Base-by-base conservation (phyloP, 2,329 filamentous ascomycete genomes). In the Hirsutella rhossiliensis region DNA sequence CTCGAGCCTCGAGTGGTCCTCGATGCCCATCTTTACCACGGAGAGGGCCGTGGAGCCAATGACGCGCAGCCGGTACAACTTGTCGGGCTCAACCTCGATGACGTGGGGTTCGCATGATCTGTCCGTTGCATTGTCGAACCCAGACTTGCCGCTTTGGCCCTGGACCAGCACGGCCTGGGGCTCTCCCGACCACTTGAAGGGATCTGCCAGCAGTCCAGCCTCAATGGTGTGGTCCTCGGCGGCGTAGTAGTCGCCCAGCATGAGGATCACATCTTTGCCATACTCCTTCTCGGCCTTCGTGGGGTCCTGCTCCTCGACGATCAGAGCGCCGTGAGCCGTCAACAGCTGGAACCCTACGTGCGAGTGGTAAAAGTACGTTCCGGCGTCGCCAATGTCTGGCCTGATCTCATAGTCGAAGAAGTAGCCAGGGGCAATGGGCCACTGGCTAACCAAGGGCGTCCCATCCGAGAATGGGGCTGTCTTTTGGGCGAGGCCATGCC, bases 331-430 rank as follows among this genome's bases (percentile, higher is more conserved):
- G 12, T 69, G 58, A 0, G 75, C 75, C 18, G 76, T 75, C 31
- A 75, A 58, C 0, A 74, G 72, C 53, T 83, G 78, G 47, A 82
- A 75, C 0, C 70, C 77, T 9, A 82, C 67, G 47, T 83, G 80
- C 0, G 78, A 81, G 53, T 83, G 79, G 52, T 82, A 83, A 54
- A 80, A 82, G 52, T 80, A 83, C 0, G 77, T 76, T 5, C 79
- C 80, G 0, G 74, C 71, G 45, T 77, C 71, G 12, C 69, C 71
- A 2, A 56, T 34, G 6, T 72, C 58, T 0, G 76, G 71, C 11
- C 66, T 65, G 4, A 83, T 61, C 52, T 83, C 77, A 53, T 83
- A 83, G 60, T 83, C 80, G 57, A 83, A 83, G 59, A 74, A 83
- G 45, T 74, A 66, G 1, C 65, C 59, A 0, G 76, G 67, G 0